A percentile compares a stretch with the other conserved stretches of the same genome.
phyloP scores from a whole-genome alignment of 2,329 filamentous ascomycete genomes.

The Atkinsonella hypoxylon region DNA sequence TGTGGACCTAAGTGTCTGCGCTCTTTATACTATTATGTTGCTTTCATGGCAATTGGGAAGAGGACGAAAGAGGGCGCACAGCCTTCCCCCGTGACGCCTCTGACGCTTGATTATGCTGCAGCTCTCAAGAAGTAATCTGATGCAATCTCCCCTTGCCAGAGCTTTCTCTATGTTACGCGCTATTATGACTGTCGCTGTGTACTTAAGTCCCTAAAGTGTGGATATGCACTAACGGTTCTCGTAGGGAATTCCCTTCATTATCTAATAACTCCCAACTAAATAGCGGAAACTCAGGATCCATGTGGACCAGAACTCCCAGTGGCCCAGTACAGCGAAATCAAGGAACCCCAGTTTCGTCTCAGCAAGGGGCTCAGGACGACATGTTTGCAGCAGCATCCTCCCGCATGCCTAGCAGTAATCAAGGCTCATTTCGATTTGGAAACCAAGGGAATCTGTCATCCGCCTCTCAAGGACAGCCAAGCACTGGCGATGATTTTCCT shows the following conservation, averaged over 20 bases:
- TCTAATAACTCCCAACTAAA: constrained; percentile 47
- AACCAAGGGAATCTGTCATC: constrained; percentile 31
- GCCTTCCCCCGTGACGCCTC: constrained; percentile 3
- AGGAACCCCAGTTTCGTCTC: constrained; percentile 36
- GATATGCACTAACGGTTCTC: neutral
- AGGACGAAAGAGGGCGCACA: constrained; percentile 8
- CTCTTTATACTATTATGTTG: neutral
- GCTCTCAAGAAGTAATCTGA: constrained; percentile 20
- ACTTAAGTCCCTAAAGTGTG: neutral
- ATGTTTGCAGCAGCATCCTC: constrained; percentile 31
- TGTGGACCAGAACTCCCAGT: constrained; percentile 43
- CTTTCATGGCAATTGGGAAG: constrained; percentile 5
- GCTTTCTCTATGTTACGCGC: neutral
- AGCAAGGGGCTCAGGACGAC: constrained; percentile 38
- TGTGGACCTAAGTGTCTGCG: no score
- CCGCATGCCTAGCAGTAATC: constrained; percentile 22
- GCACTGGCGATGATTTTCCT: constrained; percentile 48
- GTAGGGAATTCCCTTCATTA: constrained; percentile 53
- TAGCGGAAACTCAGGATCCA: constrained; percentile 34
- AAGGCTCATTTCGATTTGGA: constrained; percentile 42
- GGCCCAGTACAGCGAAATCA: constrained; percentile 39
- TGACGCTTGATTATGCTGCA: constrained; percentile 16
- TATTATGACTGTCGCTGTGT: neutral
- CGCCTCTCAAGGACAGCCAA: constrained; percentile 34
- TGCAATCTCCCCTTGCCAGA: neutral